Conservation (phyloP, 2,329 filamentous ascomycete genomes). For the Colletotrichum sp. region DNA sequence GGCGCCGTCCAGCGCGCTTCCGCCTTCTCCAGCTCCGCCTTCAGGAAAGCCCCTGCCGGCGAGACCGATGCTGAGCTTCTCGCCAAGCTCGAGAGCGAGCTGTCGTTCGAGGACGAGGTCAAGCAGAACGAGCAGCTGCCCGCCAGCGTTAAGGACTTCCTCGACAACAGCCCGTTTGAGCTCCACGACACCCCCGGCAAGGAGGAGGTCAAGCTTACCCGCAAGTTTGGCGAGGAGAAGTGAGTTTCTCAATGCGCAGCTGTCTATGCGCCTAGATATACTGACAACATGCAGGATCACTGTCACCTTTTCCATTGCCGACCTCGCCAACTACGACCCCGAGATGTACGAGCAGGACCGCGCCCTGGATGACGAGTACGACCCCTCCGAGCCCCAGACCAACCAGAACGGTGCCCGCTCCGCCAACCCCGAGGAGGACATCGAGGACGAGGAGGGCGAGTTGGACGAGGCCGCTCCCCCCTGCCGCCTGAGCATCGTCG, state of each 20-base stretch:
- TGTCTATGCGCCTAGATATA: background rate
- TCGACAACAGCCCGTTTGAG: slow-evolving; percentile 85
- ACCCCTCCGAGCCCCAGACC: slow-evolving; percentile 51
- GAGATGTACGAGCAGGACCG: slow-evolving; percentile 62
- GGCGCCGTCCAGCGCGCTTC: slow-evolving; percentile 46
- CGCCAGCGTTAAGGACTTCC: slow-evolving; percentile 82
- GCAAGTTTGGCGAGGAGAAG: slow-evolving; percentile 88
- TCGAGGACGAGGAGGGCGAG: slow-evolving; percentile 54
- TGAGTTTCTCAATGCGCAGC: slow-evolving; percentile 46
- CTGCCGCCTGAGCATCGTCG: slow-evolving; percentile 81
- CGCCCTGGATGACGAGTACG: slow-evolving; percentile 57
- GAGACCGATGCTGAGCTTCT: slow-evolving; percentile 80
- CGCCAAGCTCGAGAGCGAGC: slow-evolving; percentile 84
- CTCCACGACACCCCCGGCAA: slow-evolving; percentile 81
- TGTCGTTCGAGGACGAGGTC: slow-evolving; percentile 83
- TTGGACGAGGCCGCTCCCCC: slow-evolving; percentile 68
- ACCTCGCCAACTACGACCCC: slow-evolving; percentile 72
- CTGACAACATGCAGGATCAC: slow-evolving; percentile 60
- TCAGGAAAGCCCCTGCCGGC: slow-evolving; percentile 44
- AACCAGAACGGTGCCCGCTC: slow-evolving; percentile 60
- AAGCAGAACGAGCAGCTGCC: slow-evolving; percentile 75
- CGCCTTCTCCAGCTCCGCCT: slow-evolving; percentile 50
- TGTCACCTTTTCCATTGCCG: slow-evolving; percentile 83
- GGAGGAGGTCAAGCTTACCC: slow-evolving; percentile 85
- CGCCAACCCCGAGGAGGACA: slow-evolving; percentile 57